phyloP scores from a whole-genome alignment of 768 basidiomycete genomes.

The Hysterangium stoloniferum region DNA sequence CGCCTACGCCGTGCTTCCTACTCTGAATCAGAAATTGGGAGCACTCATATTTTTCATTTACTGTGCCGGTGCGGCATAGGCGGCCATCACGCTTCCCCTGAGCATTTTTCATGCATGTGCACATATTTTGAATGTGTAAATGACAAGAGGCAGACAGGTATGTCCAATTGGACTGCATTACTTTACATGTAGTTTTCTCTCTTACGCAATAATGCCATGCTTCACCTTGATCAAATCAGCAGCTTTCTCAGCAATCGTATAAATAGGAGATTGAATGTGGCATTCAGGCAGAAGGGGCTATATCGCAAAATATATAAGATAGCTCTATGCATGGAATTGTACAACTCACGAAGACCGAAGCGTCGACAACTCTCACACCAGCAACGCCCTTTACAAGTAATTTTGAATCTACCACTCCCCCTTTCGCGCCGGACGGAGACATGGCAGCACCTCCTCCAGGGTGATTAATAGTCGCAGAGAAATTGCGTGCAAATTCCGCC shows the following conservation, averaged over 20 bases:
- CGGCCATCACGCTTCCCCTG: too few species aligned
- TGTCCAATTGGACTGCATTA: too few species aligned
- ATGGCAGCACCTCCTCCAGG: conserved; percentile 29
- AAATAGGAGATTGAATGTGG: conserved; percentile 12
- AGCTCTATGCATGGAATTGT: neutral
- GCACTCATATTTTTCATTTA: too few species aligned
- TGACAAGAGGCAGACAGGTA: too few species aligned
- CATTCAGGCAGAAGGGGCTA: conserved; percentile 13
- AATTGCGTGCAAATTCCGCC: conserved; percentile 19
- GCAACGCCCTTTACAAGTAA: conserved; percentile 29
- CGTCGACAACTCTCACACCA: conserved; percentile 37
- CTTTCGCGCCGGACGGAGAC: conserved; percentile 20
- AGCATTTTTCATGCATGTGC: too few species aligned
- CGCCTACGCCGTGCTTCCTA: too few species aligned
- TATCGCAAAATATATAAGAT: neutral
- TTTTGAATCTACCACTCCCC: conserved; percentile 32
- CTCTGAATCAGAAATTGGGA: too few species aligned
- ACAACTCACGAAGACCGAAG: conserved; percentile 28
- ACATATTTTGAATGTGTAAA: too few species aligned
- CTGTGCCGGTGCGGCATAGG: too few species aligned
- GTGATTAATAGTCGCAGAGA: conserved; percentile 22
- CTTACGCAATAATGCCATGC: too few species aligned
- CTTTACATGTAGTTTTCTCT: too few species aligned
- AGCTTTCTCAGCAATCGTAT: conserved; percentile 15
- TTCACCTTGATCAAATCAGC: conserved; percentile 13